phyloP scores from a whole-genome alignment of 176 grass and related monocot species.

The Pharus latifolius region DNA sequence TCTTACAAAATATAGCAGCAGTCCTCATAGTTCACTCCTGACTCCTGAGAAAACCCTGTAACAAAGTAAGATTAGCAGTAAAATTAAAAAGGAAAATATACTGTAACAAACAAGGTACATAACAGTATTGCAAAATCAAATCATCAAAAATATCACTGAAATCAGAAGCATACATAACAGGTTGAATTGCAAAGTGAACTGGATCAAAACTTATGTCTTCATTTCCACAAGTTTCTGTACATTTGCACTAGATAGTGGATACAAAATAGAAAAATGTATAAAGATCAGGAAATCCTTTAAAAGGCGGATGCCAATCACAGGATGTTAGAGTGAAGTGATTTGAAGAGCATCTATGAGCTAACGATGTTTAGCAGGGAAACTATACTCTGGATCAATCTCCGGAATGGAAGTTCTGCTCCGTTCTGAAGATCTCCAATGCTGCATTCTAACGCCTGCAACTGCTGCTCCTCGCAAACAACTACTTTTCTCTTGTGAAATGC shows the following conservation, averaged over 20 bases:
- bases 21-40: too few species aligned
- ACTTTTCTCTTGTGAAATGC: slow-evolving; percentile 18
- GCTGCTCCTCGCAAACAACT: slow-evolving; percentile 18
- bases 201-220: slow-evolving; percentile 2
- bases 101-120: neutral
- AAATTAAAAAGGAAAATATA: neutral
- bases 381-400: slow-evolving; percentile 48
- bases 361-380: slow-evolving; percentile 42
- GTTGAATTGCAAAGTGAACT: neutral
- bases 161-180: neutral
- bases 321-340: slow-evolving; percentile 7
- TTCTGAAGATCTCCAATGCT: slow-evolving; percentile 23
- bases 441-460: slow-evolving; percentile 20
- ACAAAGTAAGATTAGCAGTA: neutral
- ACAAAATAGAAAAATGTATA: neutral
- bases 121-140: neutral
- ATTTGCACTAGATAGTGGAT: slow-evolving; percentile 6
- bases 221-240: neutral
- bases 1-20: too few species aligned
- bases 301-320: slow-evolving; percentile 25
- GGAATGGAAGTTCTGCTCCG: slow-evolving; percentile 33
- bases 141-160: neutral
- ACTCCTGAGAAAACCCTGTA: too few species aligned
- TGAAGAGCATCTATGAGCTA: slow-evolving; percentile 20
- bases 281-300: slow-evolving; percentile 21